Base-by-base conservation (phyloP, 2,329 filamentous ascomycete genomes). In the Curvularia sp. region DNA sequence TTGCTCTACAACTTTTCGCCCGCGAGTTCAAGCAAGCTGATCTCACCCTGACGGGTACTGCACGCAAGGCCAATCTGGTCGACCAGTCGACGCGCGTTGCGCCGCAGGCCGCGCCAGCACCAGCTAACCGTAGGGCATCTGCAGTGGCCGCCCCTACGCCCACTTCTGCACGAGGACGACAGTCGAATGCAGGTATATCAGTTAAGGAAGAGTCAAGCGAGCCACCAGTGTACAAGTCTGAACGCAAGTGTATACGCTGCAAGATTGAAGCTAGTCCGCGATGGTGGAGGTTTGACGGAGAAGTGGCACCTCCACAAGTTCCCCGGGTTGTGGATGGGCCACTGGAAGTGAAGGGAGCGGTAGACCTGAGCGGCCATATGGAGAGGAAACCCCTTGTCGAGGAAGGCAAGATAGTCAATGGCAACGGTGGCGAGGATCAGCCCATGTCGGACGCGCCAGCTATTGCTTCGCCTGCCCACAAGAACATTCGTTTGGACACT, bases 1-100 rank as follows among this genome's bases (percentile, higher is more conserved):
- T 89, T 67, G 92, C 91, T 9, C 80, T 99, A 49, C 93, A 97
- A 75, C 83, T 96, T 26, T 99, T 91, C 74, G 91, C 90, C 44
- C 89, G 89, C 66, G 93, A 89, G 57, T 97, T 92, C 82, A 99
- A 99, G 77, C 94, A 98, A 78, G 94, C 95, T 8, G 95, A 99
- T 74, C 85, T 94, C 41, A 87, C 91, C 2, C 81, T 97, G 67
- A 97, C 93, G 2, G 95, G 95, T 28, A 97, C 94, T 18, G 92
- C 95, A 22, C 89, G 95, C 54, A 97, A 97, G 78, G 94, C 95
- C 22, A 95, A 92, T 58, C 84, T 95, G 42, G 85, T 89, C 71
- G 87, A 86, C 56, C 84, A 86, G 50, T 86, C 86, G 12, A 91
- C 89, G 73, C 79, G 79, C 24, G 74, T 76, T 48, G 75, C 78